Conservation (phyloP, 306 rosid species). For the Mimosa bimucronata region DNA sequence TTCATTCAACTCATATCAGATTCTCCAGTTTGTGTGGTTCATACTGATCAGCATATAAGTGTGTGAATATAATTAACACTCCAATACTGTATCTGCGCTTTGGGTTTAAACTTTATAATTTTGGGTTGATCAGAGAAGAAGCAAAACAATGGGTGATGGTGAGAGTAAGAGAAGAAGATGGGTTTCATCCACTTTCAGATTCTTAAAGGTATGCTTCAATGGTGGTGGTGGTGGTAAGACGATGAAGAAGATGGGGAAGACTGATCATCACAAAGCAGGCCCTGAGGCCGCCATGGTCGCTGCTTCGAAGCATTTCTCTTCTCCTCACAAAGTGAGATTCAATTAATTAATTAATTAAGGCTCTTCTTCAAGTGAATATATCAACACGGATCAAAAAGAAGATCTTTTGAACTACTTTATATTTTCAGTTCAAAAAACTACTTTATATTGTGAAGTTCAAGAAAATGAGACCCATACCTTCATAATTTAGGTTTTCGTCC, state of each 20-base stretch:
- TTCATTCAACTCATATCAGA: neutral
- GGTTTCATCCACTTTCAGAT: too few relatives aligned
- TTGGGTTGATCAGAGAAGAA: too few relatives aligned
- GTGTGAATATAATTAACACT: too few relatives aligned
- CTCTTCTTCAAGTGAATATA: neutral
- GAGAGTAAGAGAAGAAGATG: too few relatives aligned
- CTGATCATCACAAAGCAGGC: neutral
- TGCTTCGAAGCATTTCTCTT: slow-evolving; percentile 11
- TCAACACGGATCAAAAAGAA: neutral
- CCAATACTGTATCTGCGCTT: too few relatives aligned
- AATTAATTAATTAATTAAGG: neutral
- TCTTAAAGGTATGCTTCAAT: too few relatives aligned
- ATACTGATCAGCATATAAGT: too few relatives aligned
- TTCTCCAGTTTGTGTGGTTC: neutral
- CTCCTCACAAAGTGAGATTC: neutral
- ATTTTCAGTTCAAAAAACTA: too few relatives aligned
- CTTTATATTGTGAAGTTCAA: neutral
- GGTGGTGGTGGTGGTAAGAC: neutral
- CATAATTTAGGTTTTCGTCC: too few relatives aligned
- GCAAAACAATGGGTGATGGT: too few relatives aligned
- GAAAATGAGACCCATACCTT: neutral
- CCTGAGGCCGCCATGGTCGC: slow-evolving; percentile 7
- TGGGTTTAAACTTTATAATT: too few relatives aligned
- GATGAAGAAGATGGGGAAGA: neutral
- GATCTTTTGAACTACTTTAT: neutral